Base-by-base conservation (phyloP, 2,329 filamentous ascomycete genomes). In the Aspergillus transmontanensis region DNA sequence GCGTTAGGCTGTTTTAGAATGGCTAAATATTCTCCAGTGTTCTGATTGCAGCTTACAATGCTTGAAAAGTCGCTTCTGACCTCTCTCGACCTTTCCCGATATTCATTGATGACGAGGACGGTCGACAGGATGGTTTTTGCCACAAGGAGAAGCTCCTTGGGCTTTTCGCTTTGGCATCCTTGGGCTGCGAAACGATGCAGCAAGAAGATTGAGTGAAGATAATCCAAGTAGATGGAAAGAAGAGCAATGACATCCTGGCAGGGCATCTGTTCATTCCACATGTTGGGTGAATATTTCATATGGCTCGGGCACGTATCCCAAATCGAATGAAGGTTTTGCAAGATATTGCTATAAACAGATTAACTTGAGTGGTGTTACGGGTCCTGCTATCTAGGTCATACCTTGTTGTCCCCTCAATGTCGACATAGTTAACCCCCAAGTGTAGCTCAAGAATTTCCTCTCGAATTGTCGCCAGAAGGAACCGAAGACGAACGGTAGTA, bases 381-480 rank as follows among this genome's bases (percentile, higher is more conserved):
- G 12, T 28, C 6, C 12, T 50, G 28, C 12, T 23, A 28, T 5
- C 6, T 16, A 50, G 2, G 3, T 19, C 23, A 28, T 50, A 50
- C 46, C 23, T 21, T 4, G 23, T 23, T 28, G 10, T 48, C 14
- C 30, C 34, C 12, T 50, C 57, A 7, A 51, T 26, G n/a, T 51
- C 45, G 32, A 12, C 45, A 5, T 32, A 21, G 2, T n/a, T 51
- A 6, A 59, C 57, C 11, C 57, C 57, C 21, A 59, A 39, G 21
- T 59, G 46, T 23, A 59, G 34, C 45, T 59, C 57, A 19, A 59
- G 32, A 14, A 59, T 36, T 30, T 59, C 57, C 57, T 59, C 57
- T 32, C 57, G 28, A 11, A 59, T 39, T 26, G 45, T 59, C 11
- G 57, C 21, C 36, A 59, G 57, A 26, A 59, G 45, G 16, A 59